Evolutionary conservation across 768 basidiomycete species (phyloP).

Genomic region (Gloeophyllum trabeum): DNA sequence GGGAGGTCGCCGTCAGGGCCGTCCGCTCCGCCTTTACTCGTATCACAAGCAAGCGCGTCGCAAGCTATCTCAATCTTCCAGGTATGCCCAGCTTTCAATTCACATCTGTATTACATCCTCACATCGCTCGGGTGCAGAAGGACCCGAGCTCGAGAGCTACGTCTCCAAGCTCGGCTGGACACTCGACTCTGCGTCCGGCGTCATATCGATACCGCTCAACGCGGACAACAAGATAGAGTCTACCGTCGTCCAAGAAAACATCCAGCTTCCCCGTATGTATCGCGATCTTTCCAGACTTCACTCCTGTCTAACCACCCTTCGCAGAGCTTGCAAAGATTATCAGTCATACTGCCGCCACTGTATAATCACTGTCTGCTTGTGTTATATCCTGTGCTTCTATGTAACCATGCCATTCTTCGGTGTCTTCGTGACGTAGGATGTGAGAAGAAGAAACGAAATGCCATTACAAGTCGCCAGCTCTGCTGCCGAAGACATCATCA

Average conservation of each 20-base stretch:
- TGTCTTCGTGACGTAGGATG: too few species aligned
- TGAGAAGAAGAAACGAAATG: too few species aligned
- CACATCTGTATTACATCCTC: background rate
- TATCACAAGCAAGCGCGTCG: slow-evolving; percentile 56
- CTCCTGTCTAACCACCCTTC: slow-evolving; percentile 4
- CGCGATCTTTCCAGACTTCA: slow-evolving; percentile 2
- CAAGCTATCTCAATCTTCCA: slow-evolving; percentile 57
- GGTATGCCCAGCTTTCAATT: slow-evolving; percentile 25
- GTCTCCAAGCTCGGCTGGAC: slow-evolving; percentile 60
- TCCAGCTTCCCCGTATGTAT: slow-evolving; percentile 61
- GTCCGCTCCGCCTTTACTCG: slow-evolving; percentile 71
- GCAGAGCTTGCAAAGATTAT: slow-evolving; percentile 71
- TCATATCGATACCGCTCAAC: slow-evolving; percentile 67
- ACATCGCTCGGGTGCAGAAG: slow-evolving; percentile 20
- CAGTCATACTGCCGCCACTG: slow-evolving; percentile 36
- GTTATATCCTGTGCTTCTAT: too few species aligned
- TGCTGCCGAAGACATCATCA: too few species aligned
- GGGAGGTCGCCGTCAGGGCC: slow-evolving; percentile 67
- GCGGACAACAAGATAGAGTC: slow-evolving; percentile 85
- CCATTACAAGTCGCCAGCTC: too few species aligned
- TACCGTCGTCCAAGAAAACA: slow-evolving; percentile 72
- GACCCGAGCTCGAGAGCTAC: slow-evolving; percentile 45
- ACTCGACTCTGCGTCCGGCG: slow-evolving; percentile 36
- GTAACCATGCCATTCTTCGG: too few species aligned
- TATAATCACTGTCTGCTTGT: too few species aligned